Conservation (phyloP, 805 yeast genomes). For the Tetrapisispora arboricola region DNA sequence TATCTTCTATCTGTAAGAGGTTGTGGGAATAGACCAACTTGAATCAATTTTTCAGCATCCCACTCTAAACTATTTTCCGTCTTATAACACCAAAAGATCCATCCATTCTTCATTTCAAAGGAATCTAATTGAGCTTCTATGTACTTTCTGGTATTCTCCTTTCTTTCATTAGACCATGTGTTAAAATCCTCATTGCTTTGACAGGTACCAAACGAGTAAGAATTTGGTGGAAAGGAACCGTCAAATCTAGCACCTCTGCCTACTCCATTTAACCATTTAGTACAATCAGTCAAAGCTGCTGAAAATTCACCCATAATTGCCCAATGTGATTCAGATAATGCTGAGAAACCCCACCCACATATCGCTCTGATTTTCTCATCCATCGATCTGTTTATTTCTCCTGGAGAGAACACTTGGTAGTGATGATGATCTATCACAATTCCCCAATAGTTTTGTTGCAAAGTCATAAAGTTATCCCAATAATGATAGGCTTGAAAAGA, state of each 20-base stretch:
- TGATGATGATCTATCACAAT: conserved; percentile 80
- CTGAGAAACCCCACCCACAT: conserved; percentile 38
- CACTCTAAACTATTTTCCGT: conserved; percentile 74
- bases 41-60: conserved; percentile 61
- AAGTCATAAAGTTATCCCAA: conserved; percentile 48
- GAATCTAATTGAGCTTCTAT: conserved; percentile 88
- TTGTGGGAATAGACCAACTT: conserved; percentile 59
- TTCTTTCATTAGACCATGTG: conserved; percentile 49
- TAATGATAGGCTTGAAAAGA: conserved; percentile 53
- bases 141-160: conserved; percentile 49
- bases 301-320: conserved; percentile 77
- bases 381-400: conserved; percentile 45
- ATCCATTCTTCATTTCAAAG: conserved; percentile 59
- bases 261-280: conserved; percentile 79
- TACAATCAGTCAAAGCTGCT: conserved; percentile 85
- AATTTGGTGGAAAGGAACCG: conserved; percentile 36
- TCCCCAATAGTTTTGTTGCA: conserved; percentile 40
- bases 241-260: conserved; percentile 72
- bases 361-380: conserved; percentile 51
- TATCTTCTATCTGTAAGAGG: conserved; percentile 61
- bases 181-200: conserved; percentile 33
- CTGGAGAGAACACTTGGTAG: conserved; percentile 71
- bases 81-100: conserved; percentile 92
- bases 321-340: conserved; percentile 51
- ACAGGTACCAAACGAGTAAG: conserved; percentile 50